Base-by-base conservation (phyloP, 2,329 filamentous ascomycete species). In the Xylaria polymorpha region DNA sequence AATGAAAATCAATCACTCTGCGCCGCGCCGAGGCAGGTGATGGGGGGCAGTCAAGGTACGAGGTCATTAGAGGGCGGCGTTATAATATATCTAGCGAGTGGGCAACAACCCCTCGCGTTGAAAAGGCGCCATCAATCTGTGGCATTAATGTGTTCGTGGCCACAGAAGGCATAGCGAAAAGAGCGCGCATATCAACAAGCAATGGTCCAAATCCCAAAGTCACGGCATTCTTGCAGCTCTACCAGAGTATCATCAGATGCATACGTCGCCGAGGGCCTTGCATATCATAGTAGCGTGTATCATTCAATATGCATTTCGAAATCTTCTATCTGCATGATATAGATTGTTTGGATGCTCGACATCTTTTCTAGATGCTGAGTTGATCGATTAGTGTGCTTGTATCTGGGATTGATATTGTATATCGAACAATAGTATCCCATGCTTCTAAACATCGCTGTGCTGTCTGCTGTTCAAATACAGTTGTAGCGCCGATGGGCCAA, bases 331-430 rank as follows among this genome's bases (percentile, higher is more conserved):
- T 8, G 12, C 41, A 35, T 50, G 41, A 51, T 20, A 46, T 41
- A 4, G 51, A 46, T 43, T 50, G n/a, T 6, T 29, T 41, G 35
- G 5, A 25, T 37, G 18, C 20, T 15, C 29, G 15, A 25, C 59
- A 51, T 53, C 53, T 15, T 25, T 35, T n/a, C 3, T 7, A 32
- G 25, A 66, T 61, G 37, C 50, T 10, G 29, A 48, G 57, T 43
- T 18, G 35, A 15, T 66, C 29, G 39, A 57, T 66, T 61, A 44
- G 46, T 59, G 44, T 51, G 15, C 29, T 46, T 46, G 39, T 66
- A 69, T 39, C 20, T 60, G 32, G n/a, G 5, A 66, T 44, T 37
- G 62, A 62, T 66, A 67, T 63, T 14, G 59, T 67, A 63, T 56
- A 69, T 48, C 37, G 48, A 56, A 62, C 43, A 50, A 50, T 9